Evolutionary conservation across 306 rosid genomes (phyloP).

Genomic region (Rubus idaeus): DNA sequence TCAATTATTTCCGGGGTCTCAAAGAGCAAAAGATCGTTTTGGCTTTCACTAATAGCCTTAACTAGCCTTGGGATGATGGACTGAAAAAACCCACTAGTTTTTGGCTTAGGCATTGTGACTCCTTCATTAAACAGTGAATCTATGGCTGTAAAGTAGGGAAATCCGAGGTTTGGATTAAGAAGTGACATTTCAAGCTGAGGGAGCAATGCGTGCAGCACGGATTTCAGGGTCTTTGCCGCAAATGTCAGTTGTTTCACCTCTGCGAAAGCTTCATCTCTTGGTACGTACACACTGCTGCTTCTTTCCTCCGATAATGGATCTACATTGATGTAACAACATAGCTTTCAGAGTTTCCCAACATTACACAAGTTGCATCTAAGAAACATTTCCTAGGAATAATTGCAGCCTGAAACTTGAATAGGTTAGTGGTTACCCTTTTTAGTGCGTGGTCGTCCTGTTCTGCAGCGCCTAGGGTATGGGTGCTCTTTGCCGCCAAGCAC

Average conservation of each 20-base stretch:
- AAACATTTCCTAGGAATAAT: neutral
- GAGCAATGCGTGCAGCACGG: conserved; percentile 28
- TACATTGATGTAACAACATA: conserved; percentile 8
- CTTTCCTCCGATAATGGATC: conserved; percentile 40
- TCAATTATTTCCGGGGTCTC: conserved; percentile 36
- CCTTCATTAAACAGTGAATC: conserved; percentile 38
- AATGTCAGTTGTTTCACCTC: conserved; percentile 35
- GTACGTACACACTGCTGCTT: conserved; percentile 31
- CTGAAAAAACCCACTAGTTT: conserved; percentile 17
- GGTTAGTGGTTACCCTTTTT: conserved; percentile 36
- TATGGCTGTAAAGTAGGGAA: conserved; percentile 38
- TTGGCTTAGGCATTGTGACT: conserved; percentile 24
- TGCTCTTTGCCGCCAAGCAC: conserved; percentile 51
- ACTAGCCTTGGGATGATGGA: conserved; percentile 35
- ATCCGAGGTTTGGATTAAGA: conserved; percentile 27
- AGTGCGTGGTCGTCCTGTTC: conserved; percentile 63
- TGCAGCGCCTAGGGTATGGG: conserved; percentile 70
- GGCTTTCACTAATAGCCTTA: conserved; percentile 21
- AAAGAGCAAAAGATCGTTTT: conserved; percentile 34
- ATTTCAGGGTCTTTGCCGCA: conserved; percentile 17
- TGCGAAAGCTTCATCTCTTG: conserved; percentile 46
- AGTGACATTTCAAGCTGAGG: conserved; percentile 24
- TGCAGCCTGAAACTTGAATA: neutral
- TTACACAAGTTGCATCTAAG: neutral
- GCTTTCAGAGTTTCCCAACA: neutral